These are phyloP conservation scores for Kodamaea laetipori DNA, from an alignment of 805 yeast genomes.

Conservation along the genomic window DNA sequence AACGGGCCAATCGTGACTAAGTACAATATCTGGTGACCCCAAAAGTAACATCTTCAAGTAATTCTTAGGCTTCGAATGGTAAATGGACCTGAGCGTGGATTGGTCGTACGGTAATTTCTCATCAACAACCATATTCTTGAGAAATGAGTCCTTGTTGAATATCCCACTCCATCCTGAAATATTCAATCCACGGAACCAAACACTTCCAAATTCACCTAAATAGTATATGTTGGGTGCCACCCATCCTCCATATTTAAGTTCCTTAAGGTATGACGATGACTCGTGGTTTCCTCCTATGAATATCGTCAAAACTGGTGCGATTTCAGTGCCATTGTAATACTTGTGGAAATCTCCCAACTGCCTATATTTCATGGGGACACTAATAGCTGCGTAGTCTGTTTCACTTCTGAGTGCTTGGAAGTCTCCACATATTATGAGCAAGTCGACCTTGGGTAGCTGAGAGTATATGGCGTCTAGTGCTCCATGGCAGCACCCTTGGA, in stretches of 20 bases:
- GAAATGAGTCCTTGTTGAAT: constrained; percentile 48
- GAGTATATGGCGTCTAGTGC: constrained; percentile 61
- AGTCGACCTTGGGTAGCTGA: constrained; percentile 24
- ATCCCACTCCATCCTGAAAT: constrained; percentile 89
- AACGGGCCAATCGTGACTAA: constrained; percentile 95
- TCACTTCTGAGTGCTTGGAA: constrained; percentile 75
- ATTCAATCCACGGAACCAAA: constrained; percentile 74
- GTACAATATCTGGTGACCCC: constrained; percentile 51
- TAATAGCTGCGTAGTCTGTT: constrained; percentile 66
- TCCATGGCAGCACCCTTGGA: constrained; percentile 93
- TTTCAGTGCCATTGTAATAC: constrained; percentile 60
- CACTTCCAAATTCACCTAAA: constrained; percentile 73
- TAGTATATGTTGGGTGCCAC: constrained; percentile 86
- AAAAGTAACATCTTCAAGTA: constrained; percentile 55
- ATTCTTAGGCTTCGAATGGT: constrained; percentile 73
- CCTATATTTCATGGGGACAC: constrained; percentile 79
- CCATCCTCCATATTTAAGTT: constrained; percentile 86
- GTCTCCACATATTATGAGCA: constrained; percentile 84
- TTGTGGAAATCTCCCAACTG: constrained; percentile 76
- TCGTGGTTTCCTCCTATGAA: constrained; percentile 97
- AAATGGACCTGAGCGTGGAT: constrained; percentile 55
- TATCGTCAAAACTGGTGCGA: constrained; percentile 76
- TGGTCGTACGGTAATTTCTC: constrained; percentile 53
- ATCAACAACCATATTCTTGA: constrained; percentile 43
- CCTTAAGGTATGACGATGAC: constrained; percentile 73